Base-by-base conservation (phyloP, 768 basidiomycete genomes). In the Sporobolomyces roseus region DNA sequence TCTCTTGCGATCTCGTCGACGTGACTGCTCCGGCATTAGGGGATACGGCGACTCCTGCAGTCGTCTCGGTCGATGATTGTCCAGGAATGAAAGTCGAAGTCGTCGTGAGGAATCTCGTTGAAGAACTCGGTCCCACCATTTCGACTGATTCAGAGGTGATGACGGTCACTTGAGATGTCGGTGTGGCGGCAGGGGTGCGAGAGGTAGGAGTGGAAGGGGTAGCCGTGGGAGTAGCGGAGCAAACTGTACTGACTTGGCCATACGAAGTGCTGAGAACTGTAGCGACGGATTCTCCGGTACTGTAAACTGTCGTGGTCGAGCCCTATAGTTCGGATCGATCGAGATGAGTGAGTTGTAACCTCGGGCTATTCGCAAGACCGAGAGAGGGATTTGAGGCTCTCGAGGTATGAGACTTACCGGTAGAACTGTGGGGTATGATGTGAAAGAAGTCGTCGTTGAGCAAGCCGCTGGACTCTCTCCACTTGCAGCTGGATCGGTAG, bases 231-330 rank as follows among this genome's bases (percentile, higher is more conserved):
- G 32, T 5, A 5, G 58, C 35, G 23, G 38, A 2, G 51, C 68
- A 69, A 10, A 46, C 27, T 14, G 68, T 69, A 27, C 52, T 61
- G 7, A 33, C 58, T n/a, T 56, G 53, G 8, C 27, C 68, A 1
- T n/a, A 21, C 12, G 30, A 5, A 6, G 68, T 65, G n/a, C 32
- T 21, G 21, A 23, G 13, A 21, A 52, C 23, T 13, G 68, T 21
- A 6, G 43, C 38, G 29, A 64, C 23, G n/a, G 41, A 46, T 30
- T 53, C 23, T 1, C 50, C 33, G 4, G 41, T 55, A n/a, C 53
- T 55, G 32, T 45, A 55, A 12, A 64, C 14, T 1, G 52, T 54
- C 25, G 45, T 27, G 17, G 54, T 55, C 2, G 43, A n/a, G n/a
- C 63, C 63, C 63, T 64, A 45, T n/a, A n/a, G n/a, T n/a, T n/a